Evolutionary conservation across 1,284 basidiomycete species (phyloP), one percentile per base, ranked within the genome.

Genomic region (Ceratorhiza oryzae-sativae): DNA sequence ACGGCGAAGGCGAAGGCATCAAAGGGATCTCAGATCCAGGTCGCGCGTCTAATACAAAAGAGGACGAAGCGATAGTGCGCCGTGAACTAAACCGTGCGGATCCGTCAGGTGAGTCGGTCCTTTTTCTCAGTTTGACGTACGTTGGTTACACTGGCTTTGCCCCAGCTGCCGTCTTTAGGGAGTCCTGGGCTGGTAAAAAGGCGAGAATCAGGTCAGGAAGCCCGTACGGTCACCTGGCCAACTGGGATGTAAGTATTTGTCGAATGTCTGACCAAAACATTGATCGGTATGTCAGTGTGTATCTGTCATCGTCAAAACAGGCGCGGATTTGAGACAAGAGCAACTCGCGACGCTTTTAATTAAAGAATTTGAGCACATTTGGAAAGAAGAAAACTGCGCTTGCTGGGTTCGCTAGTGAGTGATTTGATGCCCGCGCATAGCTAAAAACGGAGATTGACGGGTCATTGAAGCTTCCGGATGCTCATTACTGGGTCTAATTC

Each of bases 271-370:
- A 89, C 86, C 20, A 89, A 86, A 74, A 92, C 90, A 49, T 89
- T 88, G 92, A 76, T 45, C 25, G 2, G 27, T 9, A 45, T 20
- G 4, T 15, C 61, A 81, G 80, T 95, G 96, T 75, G 88, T 98
- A 58, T 97, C 95, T 9, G 94, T 98, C 59, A 99, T 99, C 75
- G 95, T 99, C 79, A 99, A 99, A 82, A 98, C 96, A 2, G 97
- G 97, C 1, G 95, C 92, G 32, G 97, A 99, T 81, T 81, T 99
- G 67, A 88, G 97, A 59, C 97, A 99, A 82, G 97, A 99, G 80
- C 97, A 99, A 81, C 86, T 99, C 32, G 97, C 97, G 6, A 93
- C 96, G 8, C 95, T 98, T 79, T 87, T 99, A 8, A 97, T 99
- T 72, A 90, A 86, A 73, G 68, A 97, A 78, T 98, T 99, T 79